These are phyloP conservation scores for Fallopia convolvulus DNA, from an alignment of 148 eudicot genomes.

Conservation along the genomic window DNA sequence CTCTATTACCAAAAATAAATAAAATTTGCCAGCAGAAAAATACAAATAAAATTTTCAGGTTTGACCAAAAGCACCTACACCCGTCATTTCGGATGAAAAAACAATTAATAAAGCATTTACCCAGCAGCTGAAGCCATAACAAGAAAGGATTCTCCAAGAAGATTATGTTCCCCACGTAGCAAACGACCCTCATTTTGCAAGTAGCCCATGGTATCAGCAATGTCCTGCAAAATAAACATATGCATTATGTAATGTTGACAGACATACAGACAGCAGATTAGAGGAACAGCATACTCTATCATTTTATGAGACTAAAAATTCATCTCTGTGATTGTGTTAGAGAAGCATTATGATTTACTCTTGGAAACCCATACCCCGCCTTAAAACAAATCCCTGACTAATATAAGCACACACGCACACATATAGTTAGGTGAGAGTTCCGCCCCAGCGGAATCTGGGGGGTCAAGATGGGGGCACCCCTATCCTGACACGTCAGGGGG, in stretches of 20 bases:
- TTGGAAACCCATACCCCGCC: neutral
- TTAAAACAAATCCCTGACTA: neutral
- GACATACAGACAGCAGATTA: neutral
- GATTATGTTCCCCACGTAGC: slow-evolving; percentile 94
- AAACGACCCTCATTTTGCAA: slow-evolving; percentile 80
- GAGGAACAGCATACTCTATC: neutral
- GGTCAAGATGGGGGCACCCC: no score
- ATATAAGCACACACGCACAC: neutral
- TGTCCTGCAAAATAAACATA: slow-evolving; percentile 35
- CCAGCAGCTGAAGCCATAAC: slow-evolving; percentile 96
- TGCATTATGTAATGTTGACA: neutral
- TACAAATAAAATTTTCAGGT: neutral
- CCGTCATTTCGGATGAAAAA: neutral
- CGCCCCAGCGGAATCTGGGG: no score
- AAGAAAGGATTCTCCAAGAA: slow-evolving; percentile 92
- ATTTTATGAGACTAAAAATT: neutral
- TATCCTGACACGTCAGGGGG: no score
- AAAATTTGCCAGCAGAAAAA: neutral
- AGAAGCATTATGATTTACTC: neutral
- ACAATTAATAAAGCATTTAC: slow-evolving; percentile 30
- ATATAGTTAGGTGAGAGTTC: neutral
- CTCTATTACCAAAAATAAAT: slow-evolving; percentile 29
- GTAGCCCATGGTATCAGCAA: slow-evolving; percentile 80
- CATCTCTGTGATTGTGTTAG: neutral
- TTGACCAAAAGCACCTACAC: neutral